Conservation (phyloP, 345 rosid species). For the Psidium guajava region DNA sequence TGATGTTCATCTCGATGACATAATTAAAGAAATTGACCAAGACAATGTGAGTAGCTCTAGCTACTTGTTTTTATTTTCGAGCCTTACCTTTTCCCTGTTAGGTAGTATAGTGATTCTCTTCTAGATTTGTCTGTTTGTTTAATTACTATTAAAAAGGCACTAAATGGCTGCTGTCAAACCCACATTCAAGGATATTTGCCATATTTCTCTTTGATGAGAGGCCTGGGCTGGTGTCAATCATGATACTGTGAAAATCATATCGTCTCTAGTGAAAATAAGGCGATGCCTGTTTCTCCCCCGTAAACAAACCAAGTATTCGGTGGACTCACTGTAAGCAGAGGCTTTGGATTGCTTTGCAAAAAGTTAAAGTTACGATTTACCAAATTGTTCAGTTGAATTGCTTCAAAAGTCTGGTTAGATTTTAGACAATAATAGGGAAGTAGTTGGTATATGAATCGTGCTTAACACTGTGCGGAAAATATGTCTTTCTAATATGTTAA, state of each 20-base stretch:
- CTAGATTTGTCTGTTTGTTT: background rate
- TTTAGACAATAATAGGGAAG: background rate
- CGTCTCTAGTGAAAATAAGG: background rate
- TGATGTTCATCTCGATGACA: conserved; percentile 70
- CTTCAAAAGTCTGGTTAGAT: background rate
- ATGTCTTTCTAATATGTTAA: background rate
- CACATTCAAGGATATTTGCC: background rate
- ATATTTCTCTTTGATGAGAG: background rate
- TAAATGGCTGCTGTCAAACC: background rate
- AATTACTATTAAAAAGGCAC: background rate
- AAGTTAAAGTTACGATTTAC: background rate
- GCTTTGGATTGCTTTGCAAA: background rate
- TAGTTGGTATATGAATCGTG: background rate
- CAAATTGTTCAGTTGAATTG: background rate
- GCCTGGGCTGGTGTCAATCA: background rate
- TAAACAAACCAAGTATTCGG: background rate
- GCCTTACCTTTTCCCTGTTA: background rate
- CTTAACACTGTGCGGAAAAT: background rate
- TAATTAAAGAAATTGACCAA: conserved; percentile 76
- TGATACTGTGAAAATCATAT: background rate
- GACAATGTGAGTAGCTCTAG: conserved; percentile 61
- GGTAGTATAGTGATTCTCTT: background rate
- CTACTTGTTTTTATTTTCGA: background rate
- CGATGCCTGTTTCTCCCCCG: background rate
- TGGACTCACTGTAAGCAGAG: background rate